Conservation (phyloP, 805 yeast species). For the Spathaspora arborariae region DNA sequence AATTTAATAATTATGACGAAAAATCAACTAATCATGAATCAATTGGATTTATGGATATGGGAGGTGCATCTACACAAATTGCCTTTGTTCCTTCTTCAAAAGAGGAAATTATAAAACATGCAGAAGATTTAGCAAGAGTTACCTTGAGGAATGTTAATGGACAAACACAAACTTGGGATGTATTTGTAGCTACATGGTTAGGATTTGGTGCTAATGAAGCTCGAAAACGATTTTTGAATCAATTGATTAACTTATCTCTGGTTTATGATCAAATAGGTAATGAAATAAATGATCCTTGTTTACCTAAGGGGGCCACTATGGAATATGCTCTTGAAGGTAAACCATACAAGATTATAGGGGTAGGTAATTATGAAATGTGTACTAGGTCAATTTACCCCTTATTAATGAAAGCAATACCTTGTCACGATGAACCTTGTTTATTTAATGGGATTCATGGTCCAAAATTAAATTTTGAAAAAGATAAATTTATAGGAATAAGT, state of each 20-base stretch:
- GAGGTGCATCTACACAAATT: slow-evolving; percentile 96
- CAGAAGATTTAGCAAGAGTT: slow-evolving; percentile 69
- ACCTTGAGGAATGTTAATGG: slow-evolving; percentile 70
- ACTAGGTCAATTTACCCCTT: slow-evolving; percentile 70
- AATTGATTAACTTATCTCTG: slow-evolving; percentile 38
- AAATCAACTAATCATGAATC: slow-evolving; percentile 45
- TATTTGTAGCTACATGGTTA: slow-evolving; percentile 94
- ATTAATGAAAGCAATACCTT: slow-evolving; percentile 73
- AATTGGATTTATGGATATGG: slow-evolving; percentile 97
- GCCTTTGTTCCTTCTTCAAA: slow-evolving; percentile 79
- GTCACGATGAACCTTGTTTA: slow-evolving; percentile 83
- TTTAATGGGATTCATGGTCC: slow-evolving; percentile 97
- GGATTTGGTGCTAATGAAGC: slow-evolving; percentile 98
- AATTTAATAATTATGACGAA: slow-evolving; percentile 47
- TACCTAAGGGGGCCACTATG: slow-evolving; percentile 59
- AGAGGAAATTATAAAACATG: slow-evolving; percentile 59
- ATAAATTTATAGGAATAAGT: slow-evolving; percentile 87
- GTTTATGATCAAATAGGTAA: slow-evolving; percentile 11
- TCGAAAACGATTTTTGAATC: slow-evolving; percentile 62
- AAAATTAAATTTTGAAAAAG: slow-evolving; percentile 68
- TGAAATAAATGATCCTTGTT: slow-evolving; percentile 68
- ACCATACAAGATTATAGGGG: slow-evolving; percentile 56
- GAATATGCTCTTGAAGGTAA: slow-evolving; percentile 46
- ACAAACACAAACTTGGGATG: slow-evolving; percentile 67
- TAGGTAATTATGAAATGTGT: slow-evolving; percentile 78